Base-by-base conservation (phyloP, 2,329 filamentous ascomycete genomes). In the Fusarium lyarnte region DNA sequence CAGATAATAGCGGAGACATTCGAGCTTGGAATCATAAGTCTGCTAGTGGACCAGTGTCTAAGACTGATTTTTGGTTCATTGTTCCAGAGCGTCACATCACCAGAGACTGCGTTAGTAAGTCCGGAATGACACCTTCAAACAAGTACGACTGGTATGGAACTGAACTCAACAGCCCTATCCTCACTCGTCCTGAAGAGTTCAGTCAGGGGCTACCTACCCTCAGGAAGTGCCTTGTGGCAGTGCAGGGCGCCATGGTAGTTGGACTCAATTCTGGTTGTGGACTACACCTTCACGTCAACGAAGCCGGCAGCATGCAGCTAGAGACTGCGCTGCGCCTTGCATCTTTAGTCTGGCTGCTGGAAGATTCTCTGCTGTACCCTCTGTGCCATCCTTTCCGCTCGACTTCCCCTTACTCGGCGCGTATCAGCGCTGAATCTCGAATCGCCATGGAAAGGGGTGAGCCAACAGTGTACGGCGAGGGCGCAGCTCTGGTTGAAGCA, bases 161-260 rank as follows among this genome's bases (percentile, higher is more conserved):
- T 39, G 78, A 79, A 57, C 60, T 79, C 59, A 79, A 74, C 63
- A 77, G 68, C 46, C 74, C 75, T 19, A 72, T 79, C 23, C 55
- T 79, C 12, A 60, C 41, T 23, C 54, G 31, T 25, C 38, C 62
- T 19, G 43, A 59, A 49, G 74, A 79, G 47, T 67, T 79, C 21
- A 49, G 58, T 19, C 31, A 58, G 14, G 52, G 59, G 14, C 69
- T 79, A 17, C 75, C 76, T 13, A 75, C 68, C 6, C 58, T 79
- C 19, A 59, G 47, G 17, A 70, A 43, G n/a, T 68, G 65, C 33
- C 65, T 79, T 16, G 36, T 47, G n/a, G 53, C 62, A 21, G 52
- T 78, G 9, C 72, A 51, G 45, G 54, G 58, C 25, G 58, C 67
- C 3, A 69, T 76, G 42, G 68, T 75, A 39, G 45, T 79, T 27